These are phyloP conservation scores for Miamiensis avidus DNA, from an alignment of 169 alveolate species.

Conservation along the genomic window DNA sequence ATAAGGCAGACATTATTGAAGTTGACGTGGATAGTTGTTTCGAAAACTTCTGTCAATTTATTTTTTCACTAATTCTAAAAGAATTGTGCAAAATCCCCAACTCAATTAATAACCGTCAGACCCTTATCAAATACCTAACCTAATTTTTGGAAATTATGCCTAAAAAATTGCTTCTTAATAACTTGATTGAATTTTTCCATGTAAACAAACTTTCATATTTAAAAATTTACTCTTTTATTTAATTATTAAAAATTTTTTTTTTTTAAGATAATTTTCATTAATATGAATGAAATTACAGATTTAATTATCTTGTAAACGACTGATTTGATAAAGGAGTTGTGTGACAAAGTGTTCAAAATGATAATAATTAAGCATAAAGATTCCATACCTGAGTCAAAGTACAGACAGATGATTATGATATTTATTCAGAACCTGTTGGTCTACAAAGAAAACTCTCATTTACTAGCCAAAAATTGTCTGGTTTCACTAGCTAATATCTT, in stretches of 20 bases:
- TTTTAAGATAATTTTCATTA: slow-evolving; percentile 15
- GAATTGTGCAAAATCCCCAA: not conserved
- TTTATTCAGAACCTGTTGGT: not conserved
- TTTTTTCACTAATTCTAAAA: too few relatives aligned
- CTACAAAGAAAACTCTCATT: slow-evolving; percentile 8
- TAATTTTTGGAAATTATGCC: not conserved
- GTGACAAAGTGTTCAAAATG: not conserved
- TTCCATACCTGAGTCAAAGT: not conserved
- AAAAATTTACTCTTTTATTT: too few relatives aligned
- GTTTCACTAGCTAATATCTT: not conserved
- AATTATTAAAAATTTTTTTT: too few relatives aligned
- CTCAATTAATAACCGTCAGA: not conserved
- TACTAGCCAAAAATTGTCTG: slow-evolving; percentile 14
- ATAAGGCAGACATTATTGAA: too few relatives aligned
- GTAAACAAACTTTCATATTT: too few relatives aligned
- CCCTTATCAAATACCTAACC: not conserved
- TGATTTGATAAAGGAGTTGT: not conserved
- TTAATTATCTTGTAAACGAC: not conserved
- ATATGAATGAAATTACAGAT: slow-evolving; percentile 5
- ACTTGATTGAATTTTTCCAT: too few relatives aligned
- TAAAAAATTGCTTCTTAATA: too few relatives aligned
- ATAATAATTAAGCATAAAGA: slow-evolving; percentile 6
- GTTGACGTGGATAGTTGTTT: not conserved
- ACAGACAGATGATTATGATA: not conserved
- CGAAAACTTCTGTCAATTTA: not conserved